phyloP scores from a whole-genome alignment of 345 rosid genomes.

The Geranium rotundifolium region DNA sequence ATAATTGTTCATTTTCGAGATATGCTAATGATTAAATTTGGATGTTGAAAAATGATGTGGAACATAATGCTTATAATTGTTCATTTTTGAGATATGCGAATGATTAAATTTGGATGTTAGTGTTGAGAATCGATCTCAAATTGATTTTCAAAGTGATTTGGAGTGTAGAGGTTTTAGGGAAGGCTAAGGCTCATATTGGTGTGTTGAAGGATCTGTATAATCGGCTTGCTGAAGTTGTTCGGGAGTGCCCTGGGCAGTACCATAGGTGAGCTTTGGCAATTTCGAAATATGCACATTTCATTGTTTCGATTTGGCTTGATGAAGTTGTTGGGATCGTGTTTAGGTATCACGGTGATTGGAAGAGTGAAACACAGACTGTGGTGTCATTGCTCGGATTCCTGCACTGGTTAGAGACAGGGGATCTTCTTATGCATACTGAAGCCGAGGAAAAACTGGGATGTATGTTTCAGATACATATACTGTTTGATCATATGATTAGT shows the following conservation, averaged over 20 bases:
- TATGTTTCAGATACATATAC: conserved; percentile 23
- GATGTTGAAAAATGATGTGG: no score
- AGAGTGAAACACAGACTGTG: conserved; percentile 76
- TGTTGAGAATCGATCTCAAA: neutral
- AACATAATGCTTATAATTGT: neutral
- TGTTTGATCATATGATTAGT: neutral
- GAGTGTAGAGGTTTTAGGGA: conserved; percentile 53
- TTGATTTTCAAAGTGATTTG: no score
- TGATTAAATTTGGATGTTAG: neutral
- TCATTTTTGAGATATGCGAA: neutral
- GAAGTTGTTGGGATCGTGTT: conserved; percentile 5
- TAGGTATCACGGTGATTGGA: conserved; percentile 98
- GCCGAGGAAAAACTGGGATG: conserved; percentile 74
- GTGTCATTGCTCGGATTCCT: conserved; percentile 75
- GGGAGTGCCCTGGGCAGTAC: conserved; percentile 62
- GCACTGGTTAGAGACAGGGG: conserved; percentile 88
- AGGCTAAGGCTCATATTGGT: conserved; percentile 45
- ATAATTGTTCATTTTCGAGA: no score
- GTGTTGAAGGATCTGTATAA: conserved; percentile 48
- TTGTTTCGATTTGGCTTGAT: neutral
- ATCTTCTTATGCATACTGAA: conserved; percentile 60
- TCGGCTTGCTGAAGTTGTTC: conserved; percentile 44
- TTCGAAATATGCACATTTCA: neutral
- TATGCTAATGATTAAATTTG: no score
- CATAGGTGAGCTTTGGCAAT: conserved; percentile 35